phyloP scores from a whole-genome alignment of 805 yeast genomes.

The Metschnikowia anglica region DNA sequence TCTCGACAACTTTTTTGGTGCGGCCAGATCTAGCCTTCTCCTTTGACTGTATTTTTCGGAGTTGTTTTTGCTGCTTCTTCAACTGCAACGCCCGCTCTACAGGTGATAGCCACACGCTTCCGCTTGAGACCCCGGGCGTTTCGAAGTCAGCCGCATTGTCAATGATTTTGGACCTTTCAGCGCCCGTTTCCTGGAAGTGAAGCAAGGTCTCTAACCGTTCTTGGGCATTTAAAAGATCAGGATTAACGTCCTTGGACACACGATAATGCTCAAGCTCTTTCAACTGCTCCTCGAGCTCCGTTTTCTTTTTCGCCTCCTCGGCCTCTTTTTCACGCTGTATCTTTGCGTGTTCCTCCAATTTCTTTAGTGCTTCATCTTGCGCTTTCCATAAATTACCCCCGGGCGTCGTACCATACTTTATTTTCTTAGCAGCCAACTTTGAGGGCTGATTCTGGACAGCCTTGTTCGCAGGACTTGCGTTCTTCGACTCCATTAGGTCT shows the following conservation, averaged over 20 bases:
- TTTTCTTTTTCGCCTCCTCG: conserved; percentile 23
- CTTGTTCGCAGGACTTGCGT: conserved; percentile 21
- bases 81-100: conserved; percentile 84
- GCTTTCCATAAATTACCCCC: conserved; percentile 65
- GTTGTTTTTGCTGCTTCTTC: conserved; percentile 77
- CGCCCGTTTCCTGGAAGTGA: conserved; percentile 79
- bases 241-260: conserved; percentile 43
- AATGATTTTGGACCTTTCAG: conserved; percentile 87
- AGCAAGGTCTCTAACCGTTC: conserved; percentile 69
- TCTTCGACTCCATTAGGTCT: conserved; percentile 26
- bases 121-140: conserved; percentile 46
- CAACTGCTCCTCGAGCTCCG: conserved; percentile 42
- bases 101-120: conserved; percentile 80
- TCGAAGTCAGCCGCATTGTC: conserved; percentile 92
- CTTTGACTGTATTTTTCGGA: conserved; percentile 60
- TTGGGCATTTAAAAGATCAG: conserved; percentile 68
- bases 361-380: conserved; percentile 63
- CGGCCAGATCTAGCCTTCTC: conserved; percentile 60
- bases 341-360: conserved; percentile 48
- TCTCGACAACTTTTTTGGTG: conserved; percentile 71
- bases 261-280: conserved; percentile 47
- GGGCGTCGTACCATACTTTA: conserved; percentile 54
- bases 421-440: conserved; percentile 38
- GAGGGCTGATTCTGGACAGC: conserved; percentile 22
- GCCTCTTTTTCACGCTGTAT: conserved; percentile 25